Evolutionary conservation across 306 rosid genomes (phyloP).

Genomic region (Vachellia collinsii): DNA sequence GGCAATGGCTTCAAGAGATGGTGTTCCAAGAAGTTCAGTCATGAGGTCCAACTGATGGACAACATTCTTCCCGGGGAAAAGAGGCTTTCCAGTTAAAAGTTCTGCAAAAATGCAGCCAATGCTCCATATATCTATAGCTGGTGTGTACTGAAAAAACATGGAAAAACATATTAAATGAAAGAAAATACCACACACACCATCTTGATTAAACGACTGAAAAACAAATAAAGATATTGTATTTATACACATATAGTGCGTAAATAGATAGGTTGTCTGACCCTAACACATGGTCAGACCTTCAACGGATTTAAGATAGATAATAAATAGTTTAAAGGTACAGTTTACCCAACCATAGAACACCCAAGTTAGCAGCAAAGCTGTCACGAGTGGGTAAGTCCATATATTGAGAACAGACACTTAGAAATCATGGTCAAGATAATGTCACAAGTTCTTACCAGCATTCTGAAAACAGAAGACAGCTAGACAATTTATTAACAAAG

Average conservation of each 20-base stretch:
- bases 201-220: background rate
- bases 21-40: constrained; percentile 89
- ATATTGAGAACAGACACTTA: background rate
- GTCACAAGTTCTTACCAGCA: background rate
- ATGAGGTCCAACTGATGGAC: constrained; percentile 88
- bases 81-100: constrained; percentile 89
- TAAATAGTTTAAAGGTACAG: background rate
- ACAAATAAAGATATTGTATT: background rate
- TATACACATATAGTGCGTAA: background rate
- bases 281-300: background rate
- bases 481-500: background rate
- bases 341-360: background rate
- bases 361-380: background rate
- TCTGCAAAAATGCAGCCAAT: constrained; percentile 92
- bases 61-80: constrained; percentile 90
- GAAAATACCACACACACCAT: background rate
- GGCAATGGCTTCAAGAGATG: constrained; percentile 78
- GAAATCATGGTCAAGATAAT: background rate
- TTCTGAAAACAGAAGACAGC: background rate
- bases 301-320: background rate
- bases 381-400: background rate
- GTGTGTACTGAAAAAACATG: constrained; percentile 66
- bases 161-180: constrained; percentile 8
- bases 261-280: background rate
- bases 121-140: constrained; percentile 95